Base-by-base conservation (phyloP, 2,329 filamentous ascomycete species). In the Pseudogymnoascus sp. region DNA sequence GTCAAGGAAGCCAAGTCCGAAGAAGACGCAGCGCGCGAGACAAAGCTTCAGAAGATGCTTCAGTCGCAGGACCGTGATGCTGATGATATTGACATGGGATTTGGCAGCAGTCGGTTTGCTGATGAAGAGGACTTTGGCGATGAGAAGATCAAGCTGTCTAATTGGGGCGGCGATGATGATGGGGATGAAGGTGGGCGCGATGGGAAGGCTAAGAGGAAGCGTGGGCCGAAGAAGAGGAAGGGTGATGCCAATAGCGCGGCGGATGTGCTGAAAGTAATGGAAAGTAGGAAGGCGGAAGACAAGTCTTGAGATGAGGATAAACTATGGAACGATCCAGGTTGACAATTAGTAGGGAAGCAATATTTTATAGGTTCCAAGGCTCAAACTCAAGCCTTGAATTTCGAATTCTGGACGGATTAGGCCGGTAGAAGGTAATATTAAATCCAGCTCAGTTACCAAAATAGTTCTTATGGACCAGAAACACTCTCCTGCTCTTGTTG, bases 81-180 rank as follows among this genome's bases (percentile, higher is more conserved):
- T 59, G 87, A 93, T 63, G 93, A 99, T 75, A 83, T 99, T 77
- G 94, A 99, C 71, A 84, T 97, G 80, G 93, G 92, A 65, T 97
- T 99, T 71, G 94, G 94, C 35, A 90, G 87, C 18, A 94, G 89
- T 71, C 83, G 93, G 28, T 88, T 91, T 70, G 92, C 90, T 62
- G 94, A 97, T 70, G 92, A 92, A 60, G 92, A 92, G 65, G 92
- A 96, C 67, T 83, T 88, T 67, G 90, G 92, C 42, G 78, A 76
- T 72, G 80, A 78, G 47, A 85, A 82, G 68, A 77, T 91, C 66
- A 90, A 89, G 76, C 75, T 92, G 62, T 85, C 84, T 40, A 77
- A 84, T 70, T 90, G 90, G 80, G 83, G 79, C 21, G 82, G 81
- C n/a, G 75, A 72, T 60, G 77, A 75, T 31, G 71, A 70, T 4